Conservation (phyloP, 2,329 filamentous ascomycete genomes). For the Stagonosporopsis tanaceti region DNA sequence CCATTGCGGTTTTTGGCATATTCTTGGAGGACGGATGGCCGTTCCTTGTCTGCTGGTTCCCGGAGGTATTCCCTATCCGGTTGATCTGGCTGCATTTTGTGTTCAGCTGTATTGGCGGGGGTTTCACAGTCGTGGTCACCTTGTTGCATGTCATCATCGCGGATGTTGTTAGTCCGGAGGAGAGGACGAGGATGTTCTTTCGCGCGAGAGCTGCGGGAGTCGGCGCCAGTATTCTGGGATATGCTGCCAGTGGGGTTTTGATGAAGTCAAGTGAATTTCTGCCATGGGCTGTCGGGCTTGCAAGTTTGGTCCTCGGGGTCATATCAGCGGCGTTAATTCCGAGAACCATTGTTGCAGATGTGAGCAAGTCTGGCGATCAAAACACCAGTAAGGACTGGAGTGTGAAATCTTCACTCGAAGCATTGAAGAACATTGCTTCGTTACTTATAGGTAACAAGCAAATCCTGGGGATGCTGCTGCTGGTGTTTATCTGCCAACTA, state of each 20-base stretch:
- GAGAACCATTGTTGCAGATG: constrained; percentile 6
- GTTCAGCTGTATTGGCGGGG: constrained; percentile 24
- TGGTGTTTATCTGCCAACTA: constrained; percentile 28
- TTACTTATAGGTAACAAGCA: constrained; percentile 21
- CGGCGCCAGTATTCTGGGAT: constrained; percentile 25
- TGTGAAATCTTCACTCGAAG: background rate
- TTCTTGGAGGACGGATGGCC: constrained; percentile 26
- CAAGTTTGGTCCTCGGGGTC: constrained; percentile 7
- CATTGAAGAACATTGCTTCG: background rate
- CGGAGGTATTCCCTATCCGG: constrained; percentile 23
- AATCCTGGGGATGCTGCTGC: constrained; percentile 18
- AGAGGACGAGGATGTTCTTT: constrained; percentile 27
- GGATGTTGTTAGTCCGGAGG: constrained; percentile 23
- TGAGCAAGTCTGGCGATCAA: background rate
- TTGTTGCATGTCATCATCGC: constrained; percentile 30
- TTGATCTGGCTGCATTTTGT: constrained; percentile 30
- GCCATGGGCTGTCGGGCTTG: constrained; percentile 26
- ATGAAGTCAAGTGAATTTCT: constrained; percentile 21
- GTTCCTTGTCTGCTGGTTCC: constrained; percentile 26
- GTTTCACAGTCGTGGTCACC: constrained; percentile 26
- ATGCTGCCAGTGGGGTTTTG: constrained; percentile 21
- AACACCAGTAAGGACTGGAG: background rate
- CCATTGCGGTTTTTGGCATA: constrained; percentile 25
- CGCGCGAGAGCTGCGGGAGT: constrained; percentile 26
- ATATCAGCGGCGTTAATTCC: constrained; percentile 21